Percentiles rank a stretch among this genome's conserved stretches.
Conservation (phyloP, 2,329 filamentous ascomycete genomes). For the Cladosporium sp. region DNA sequence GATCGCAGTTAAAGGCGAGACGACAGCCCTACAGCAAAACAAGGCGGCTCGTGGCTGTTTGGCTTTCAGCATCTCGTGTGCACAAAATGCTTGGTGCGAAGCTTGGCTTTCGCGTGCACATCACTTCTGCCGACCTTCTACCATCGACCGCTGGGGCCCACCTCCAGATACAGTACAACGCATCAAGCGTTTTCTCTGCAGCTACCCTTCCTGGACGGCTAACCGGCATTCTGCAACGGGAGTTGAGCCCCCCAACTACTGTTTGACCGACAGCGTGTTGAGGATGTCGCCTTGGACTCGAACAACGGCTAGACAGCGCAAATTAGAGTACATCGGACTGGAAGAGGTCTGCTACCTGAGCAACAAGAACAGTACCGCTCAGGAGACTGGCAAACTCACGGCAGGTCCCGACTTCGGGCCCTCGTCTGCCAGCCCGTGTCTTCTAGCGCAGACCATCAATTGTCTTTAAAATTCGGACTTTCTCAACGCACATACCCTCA, state of each 20-base stretch:
- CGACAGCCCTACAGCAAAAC: slow-evolving; percentile 13
- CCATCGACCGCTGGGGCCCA: slow-evolving; percentile 16
- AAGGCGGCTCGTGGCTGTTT: slow-evolving; percentile 11
- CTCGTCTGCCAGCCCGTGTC: background rate
- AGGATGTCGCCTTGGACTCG: background rate
- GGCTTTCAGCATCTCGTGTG: slow-evolving; percentile 14
- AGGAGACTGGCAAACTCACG: background rate
- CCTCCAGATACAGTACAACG: slow-evolving; percentile 12
- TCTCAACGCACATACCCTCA: slow-evolving; percentile 12
- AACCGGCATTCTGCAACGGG: background rate
- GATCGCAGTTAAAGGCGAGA: background rate
- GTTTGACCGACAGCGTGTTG: background rate
- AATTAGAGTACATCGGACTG: background rate
- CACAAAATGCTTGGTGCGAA: slow-evolving; percentile 17
- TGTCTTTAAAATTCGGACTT: slow-evolving; percentile 10
- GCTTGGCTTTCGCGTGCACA: slow-evolving; percentile 15
- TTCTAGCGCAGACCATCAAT: slow-evolving; percentile 11
- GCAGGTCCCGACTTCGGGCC: slow-evolving; percentile 8
- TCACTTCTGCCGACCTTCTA: slow-evolving; percentile 19
- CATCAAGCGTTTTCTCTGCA: slow-evolving; percentile 1
- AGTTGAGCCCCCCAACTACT: background rate
- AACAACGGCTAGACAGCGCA: background rate
- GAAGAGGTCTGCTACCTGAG: background rate
- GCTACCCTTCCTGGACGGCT: slow-evolving; percentile 6
- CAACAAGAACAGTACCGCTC: background rate